These are phyloP conservation scores for Alternaria novae-zelandiae DNA, from an alignment of 2,329 filamentous ascomycete species.

Conservation along the genomic window DNA sequence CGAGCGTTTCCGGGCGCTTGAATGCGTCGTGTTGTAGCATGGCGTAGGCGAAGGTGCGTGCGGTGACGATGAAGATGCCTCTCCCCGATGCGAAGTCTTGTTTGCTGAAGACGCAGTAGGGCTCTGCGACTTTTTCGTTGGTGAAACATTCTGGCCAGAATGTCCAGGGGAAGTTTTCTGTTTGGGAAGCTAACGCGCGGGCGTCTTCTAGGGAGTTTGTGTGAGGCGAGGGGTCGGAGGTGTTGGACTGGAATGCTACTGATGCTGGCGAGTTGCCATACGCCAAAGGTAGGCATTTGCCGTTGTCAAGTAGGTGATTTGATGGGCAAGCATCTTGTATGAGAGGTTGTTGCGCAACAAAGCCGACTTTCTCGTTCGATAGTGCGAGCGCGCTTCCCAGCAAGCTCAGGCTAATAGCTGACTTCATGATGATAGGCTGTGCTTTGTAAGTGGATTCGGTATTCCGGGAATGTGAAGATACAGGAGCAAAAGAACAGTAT, in stretches of 20 bases:
- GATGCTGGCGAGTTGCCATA: slow-evolving; percentile 6
- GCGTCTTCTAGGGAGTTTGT: slow-evolving; percentile 29
- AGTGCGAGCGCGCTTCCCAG: slow-evolving; percentile 31
- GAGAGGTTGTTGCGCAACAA: slow-evolving; percentile 27
- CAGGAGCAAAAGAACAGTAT: neutral
- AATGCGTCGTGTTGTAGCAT: slow-evolving; percentile 42
- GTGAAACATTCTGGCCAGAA: slow-evolving; percentile 43
- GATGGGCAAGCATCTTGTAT: slow-evolving; percentile 34
- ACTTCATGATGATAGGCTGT: slow-evolving; percentile 25
- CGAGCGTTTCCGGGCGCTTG: slow-evolving; percentile 23
- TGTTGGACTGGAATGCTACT: slow-evolving; percentile 27
- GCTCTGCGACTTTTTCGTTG: slow-evolving; percentile 29
- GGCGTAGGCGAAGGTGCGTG: slow-evolving; percentile 30
- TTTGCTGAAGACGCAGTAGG: slow-evolving; percentile 40
- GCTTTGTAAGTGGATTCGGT: neutral
- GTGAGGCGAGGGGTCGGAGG: slow-evolving; percentile 13
- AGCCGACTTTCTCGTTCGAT: slow-evolving; percentile 26
- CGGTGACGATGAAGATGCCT: slow-evolving; percentile 42
- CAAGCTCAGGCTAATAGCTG: slow-evolving; percentile 24
- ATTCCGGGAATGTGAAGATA: neutral
- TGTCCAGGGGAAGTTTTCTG: slow-evolving; percentile 39
- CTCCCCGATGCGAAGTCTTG: slow-evolving; percentile 39
- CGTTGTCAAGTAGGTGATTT: slow-evolving; percentile 28
- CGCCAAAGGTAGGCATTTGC: slow-evolving; percentile 29
- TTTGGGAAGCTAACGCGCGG: slow-evolving; percentile 22